Evolutionary conservation across 2,329 filamentous ascomycete genomes (phyloP).

Genomic region (Pseudocercospora vitis): DNA sequence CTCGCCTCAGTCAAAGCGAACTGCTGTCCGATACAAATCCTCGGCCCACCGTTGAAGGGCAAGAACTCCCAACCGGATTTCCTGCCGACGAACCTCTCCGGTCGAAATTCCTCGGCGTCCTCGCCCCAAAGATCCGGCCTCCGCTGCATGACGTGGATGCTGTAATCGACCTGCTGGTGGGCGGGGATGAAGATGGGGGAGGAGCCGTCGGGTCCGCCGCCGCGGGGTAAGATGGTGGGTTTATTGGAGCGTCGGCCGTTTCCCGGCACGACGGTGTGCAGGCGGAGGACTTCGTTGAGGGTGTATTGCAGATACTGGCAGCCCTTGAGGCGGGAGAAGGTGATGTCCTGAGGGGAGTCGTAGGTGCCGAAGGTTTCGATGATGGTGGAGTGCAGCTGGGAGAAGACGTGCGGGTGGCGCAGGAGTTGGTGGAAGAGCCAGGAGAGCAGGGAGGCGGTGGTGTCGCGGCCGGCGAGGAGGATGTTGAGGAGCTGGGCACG

Average conservation of each 20-base stretch:
- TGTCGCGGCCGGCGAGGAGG: constrained; percentile 68
- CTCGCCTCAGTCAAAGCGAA: constrained; percentile 60
- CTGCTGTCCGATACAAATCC: constrained; percentile 79
- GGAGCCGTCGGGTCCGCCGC: constrained; percentile 52
- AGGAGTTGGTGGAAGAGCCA: constrained; percentile 57
- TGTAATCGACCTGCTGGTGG: constrained; percentile 35
- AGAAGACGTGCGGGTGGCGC: constrained; percentile 52
- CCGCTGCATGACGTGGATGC: constrained; percentile 41
- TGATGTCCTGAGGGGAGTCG: constrained; percentile 46
- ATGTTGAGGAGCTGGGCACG: constrained; percentile 55
- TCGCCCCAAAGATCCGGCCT: constrained; percentile 41
- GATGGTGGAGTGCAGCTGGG: constrained; percentile 52
- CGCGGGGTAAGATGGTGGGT: constrained; percentile 72
- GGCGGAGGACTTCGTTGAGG: constrained; percentile 60
- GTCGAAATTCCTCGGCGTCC: constrained; percentile 42
- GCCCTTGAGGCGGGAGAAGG: constrained; percentile 62
- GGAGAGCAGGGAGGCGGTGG: constrained; percentile 54
- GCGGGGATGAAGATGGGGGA: constrained; percentile 53
- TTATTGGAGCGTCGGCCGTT: constrained; percentile 70
- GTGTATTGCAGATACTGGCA: constrained; percentile 62
- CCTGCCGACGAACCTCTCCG: constrained; percentile 38
- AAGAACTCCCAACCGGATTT: constrained; percentile 38
- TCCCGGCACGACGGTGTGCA: constrained; percentile 78
- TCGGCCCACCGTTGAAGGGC: constrained; percentile 54
- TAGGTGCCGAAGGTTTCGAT: constrained; percentile 49